Evolutionary conservation across 2,329 filamentous ascomycete species (phyloP), one percentile per base, ranked within the genome.

Genomic region (Alternaria dauci): DNA sequence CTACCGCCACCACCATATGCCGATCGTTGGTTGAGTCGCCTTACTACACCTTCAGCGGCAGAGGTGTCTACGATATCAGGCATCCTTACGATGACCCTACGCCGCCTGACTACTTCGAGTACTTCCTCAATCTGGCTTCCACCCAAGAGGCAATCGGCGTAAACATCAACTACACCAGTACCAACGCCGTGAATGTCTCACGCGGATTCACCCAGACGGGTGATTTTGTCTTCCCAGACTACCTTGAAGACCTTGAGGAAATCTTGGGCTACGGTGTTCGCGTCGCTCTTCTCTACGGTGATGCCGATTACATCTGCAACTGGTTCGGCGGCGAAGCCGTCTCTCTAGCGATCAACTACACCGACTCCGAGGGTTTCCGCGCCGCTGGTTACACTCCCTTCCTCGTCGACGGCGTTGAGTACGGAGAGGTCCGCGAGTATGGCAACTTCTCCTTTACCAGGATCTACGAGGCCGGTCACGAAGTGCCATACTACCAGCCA

Each of bases 311-410:
- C 59, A 83, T 83, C 70, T 85, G 84, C 77, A 87, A 87, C 71
- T 87, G 90, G 87, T 81, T 90, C 67, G 92, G 92, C 18, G 92
- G 91, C 26, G 85, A 95, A 77, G 89, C 89, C 5, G 83, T 92
- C 44, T 90, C 89, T 2, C 81, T 78, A 4, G 83, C 84, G 7
- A 77, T 91, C 0, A 71, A 76, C 34, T 89, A 89, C 68, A 77
- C 81, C 1, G 72, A 79, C 8, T 77, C 80, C 42, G 70, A 76
- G 6, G 69, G 76, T 3, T 95, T 94, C 75, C 79, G 83, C 2
- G 78, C 81, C 0, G 88, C 92, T 0, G 91, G 91, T 0, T 95
- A 94, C 76, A 87, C 90, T 38, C 91, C 91, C 69, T 85, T 84
- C 43, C 81, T 85, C 11, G 89, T 90, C 75, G 87, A 88, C 71